Evolutionary conservation across 352 stramenopile genomes (phyloP), one percentile per base, ranked within the genome.

Genomic region (Albugo candida): DNA sequence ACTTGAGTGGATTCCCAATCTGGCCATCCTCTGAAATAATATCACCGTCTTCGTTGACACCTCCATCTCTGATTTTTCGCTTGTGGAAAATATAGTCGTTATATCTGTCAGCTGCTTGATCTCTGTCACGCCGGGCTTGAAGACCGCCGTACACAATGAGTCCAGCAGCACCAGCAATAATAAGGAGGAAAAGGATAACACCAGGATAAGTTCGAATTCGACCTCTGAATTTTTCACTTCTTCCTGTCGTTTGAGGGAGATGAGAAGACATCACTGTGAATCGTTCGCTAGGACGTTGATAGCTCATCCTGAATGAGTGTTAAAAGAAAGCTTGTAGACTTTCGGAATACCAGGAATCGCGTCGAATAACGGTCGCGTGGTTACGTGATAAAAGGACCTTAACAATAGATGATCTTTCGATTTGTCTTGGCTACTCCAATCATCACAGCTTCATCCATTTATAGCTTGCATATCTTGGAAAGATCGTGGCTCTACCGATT

Each of bases 1-100:
- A 81, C 35, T 59, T 58, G 42, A 70, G 67, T 1, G 68, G 68
- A 51, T 81, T 81, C 11, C 68, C 68, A 14, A 70, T 55, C 27
- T 67, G 53, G 5, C 66, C 69, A 24, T 43, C 38, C 3, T 43
- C 38, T 19, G 17, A 19, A 24, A 43, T 8, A 8, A 43, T 3
- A 43, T 43, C 38, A 10, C 38, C 38, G 3, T 43, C 38, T 43
- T 24, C 38, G 8, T 19, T 43, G 3, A 24, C 17, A 19, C 20
- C 17, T 19, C 20, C 20, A 24, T 43, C 38, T 24, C 20, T 43
- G 8, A 43, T 43, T 43, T 24, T 43, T 43, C 38, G 38, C 8
- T 43, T 43, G 38, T 43, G 8, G 8, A 24, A 24, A 43, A 24
- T 43, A 19, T 10, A 19, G 38, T 43, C 20, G 17, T 43, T 24